Evolutionary conservation across 2,329 filamentous ascomycete genomes (phyloP), one percentile per base, ranked within the genome.

Genomic region (Alternaria sp.): DNA sequence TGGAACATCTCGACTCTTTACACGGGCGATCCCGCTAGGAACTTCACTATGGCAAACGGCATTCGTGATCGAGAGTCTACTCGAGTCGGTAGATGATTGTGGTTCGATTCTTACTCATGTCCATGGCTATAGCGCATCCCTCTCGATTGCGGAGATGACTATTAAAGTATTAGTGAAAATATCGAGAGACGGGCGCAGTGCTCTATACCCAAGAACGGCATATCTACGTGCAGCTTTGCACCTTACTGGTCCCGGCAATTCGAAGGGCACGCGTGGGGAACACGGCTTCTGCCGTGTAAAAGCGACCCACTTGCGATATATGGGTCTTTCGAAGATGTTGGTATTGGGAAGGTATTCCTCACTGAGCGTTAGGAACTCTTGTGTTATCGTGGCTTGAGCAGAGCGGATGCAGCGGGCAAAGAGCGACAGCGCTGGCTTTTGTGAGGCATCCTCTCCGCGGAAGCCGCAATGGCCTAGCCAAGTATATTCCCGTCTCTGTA

Each of bases 121-220:
- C 52, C 30, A 61, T 47, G 44, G 59, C n/a, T 68, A 61, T 52
- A 58, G 63, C 61, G 65, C 59, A 40, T 40, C 25, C 57, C 54
- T 45, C 50, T 55, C 36, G 46, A 52, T 9, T 15, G 21, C 52
- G 58, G 26, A 23, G 8, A 12, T 45, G 47, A 59, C 65, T 56
- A 49, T 57, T 32, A 64, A 47, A 46, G 45, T 54, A 49, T 61
- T 58, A 62, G 50, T 52, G 21, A 40, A 45, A 9, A 23, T 21
- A 13, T 13, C 23, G 46, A 45, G 36, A 43, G 45, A 56, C 55
- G 54, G 15, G 19, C 19, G 26, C 23, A 8, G 15, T 4, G 19
- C 13, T 25, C 28, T 21, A 32, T 26, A 26, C 26, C 28, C 40
- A 45, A 36, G 45, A 40, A 49, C 28, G n/a, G 15, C 45, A 19